Conservation (phyloP, 805 yeast genomes). For the Kodamaea restingae region DNA sequence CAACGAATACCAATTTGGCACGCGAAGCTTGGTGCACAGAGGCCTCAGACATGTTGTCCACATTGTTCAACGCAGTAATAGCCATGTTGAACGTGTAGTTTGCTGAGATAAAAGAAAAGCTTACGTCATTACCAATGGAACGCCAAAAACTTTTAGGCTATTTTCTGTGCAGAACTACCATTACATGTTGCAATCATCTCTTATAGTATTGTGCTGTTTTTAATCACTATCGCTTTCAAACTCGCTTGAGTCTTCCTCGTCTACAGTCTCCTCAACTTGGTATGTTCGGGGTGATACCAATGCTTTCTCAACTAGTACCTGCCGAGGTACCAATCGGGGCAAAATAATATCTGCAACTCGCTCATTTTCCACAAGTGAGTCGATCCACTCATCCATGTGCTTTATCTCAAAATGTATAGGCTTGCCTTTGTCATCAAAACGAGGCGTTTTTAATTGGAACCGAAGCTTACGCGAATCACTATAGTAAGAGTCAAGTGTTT, state of each 20-base stretch:
- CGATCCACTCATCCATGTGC: slow-evolving; percentile 74
- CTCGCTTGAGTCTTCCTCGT: slow-evolving; percentile 19
- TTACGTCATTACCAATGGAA: neutral
- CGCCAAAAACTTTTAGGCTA: neutral
- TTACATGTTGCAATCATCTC: too few species aligned
- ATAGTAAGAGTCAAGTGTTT: slow-evolving; percentile 49
- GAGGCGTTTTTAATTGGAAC: slow-evolving; percentile 27
- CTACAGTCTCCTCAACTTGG: slow-evolving; percentile 25
- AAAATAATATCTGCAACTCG: slow-evolving; percentile 71
- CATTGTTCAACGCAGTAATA: slow-evolving; percentile 28
- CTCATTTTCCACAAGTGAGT: slow-evolving; percentile 50
- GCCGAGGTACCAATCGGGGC: slow-evolving; percentile 53
- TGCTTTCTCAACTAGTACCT: slow-evolving; percentile 40
- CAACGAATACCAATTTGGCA: slow-evolving; percentile 36
- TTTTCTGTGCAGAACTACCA: too few species aligned
- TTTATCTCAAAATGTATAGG: slow-evolving; percentile 33
- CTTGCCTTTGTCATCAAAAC: slow-evolving; percentile 14
- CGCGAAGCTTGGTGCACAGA: slow-evolving; percentile 26
- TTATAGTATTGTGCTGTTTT: too few species aligned
- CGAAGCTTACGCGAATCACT: slow-evolving; percentile 70
- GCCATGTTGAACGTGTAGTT: slow-evolving; percentile 21
- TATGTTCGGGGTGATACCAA: slow-evolving; percentile 38
- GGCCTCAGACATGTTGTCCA: slow-evolving; percentile 19
- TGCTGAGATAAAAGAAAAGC: neutral
- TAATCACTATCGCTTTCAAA: slow-evolving; percentile 41